Evolutionary conservation across 2,329 filamentous ascomycete species (phyloP).

Genomic region (Elsinoe arachidis): DNA sequence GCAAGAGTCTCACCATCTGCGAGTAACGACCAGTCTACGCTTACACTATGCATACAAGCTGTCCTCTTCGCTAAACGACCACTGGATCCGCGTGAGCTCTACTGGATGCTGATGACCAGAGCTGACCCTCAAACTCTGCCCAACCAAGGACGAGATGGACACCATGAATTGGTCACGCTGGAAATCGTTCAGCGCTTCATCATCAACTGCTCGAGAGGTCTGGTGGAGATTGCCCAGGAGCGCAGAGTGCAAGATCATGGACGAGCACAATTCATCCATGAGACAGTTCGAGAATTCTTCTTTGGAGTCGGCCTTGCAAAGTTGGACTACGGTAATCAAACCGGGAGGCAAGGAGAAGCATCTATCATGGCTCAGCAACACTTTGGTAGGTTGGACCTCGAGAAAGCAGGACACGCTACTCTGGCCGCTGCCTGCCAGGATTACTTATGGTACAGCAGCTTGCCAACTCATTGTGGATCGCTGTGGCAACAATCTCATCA

Average conservation of each 20-base stretch:
- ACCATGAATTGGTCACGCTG: background rate
- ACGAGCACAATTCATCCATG: constrained; percentile 1
- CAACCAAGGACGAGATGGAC: background rate
- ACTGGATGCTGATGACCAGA: background rate
- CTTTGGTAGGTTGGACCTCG: no score
- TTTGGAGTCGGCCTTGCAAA: background rate
- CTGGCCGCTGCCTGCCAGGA: no score
- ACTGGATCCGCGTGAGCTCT: background rate
- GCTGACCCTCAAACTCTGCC: background rate
- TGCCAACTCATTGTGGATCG: no score
- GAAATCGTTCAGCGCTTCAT: background rate
- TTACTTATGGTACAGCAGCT: no score
- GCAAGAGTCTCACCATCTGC: background rate
- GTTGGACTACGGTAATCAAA: no score
- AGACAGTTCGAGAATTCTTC: background rate
- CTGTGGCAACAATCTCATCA: no score
- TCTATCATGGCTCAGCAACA: background rate
- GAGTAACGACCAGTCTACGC: background rate
- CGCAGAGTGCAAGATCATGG: background rate
- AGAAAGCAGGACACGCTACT: no score
- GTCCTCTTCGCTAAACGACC: background rate
- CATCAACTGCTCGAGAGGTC: background rate
- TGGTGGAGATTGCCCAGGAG: background rate
- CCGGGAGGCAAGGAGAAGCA: background rate
- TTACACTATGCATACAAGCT: background rate